Percentiles rank a stretch among this genome's conserved stretches.
phyloP scores from a whole-genome alignment of 2,329 filamentous ascomycete genomes.

The Aspergillus amoenus region DNA sequence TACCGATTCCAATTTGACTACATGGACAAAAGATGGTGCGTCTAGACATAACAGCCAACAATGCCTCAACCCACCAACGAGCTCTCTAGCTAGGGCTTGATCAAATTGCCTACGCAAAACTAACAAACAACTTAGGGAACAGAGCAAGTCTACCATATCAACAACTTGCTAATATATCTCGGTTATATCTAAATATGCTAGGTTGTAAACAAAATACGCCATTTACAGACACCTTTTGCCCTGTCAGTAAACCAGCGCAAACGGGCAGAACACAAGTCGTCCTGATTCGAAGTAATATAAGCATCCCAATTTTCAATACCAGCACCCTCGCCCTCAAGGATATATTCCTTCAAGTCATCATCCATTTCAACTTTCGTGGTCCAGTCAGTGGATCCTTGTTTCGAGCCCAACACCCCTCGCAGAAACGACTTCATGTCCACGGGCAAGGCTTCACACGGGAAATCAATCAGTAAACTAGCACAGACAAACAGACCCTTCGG shows the following conservation, averaged over 20 bases:
- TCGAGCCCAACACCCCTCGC: not conserved
- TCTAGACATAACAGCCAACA: no score
- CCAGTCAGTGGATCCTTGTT: not conserved
- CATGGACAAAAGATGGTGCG: no score
- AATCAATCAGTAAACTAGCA: not conserved
- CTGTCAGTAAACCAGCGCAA: not conserved
- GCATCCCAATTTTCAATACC: not conserved
- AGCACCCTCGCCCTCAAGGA: not conserved
- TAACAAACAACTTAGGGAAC: no score
- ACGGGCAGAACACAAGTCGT: not conserved
- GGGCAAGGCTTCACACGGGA: not conserved
- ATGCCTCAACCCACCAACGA: no score
- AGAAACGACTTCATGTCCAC: not conserved
- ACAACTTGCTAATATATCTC: no score
- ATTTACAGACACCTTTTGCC: not conserved
- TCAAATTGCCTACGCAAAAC: no score
- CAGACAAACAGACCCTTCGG: not conserved
- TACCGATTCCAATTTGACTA: no score
- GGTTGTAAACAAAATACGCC: not conserved
- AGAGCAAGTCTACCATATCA: no score
- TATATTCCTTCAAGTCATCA: not conserved
- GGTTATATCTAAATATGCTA: not conserved
- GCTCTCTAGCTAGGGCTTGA: no score
- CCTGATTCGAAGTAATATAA: not conserved
- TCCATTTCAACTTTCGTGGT: not conserved